Evolutionary conservation across 805 yeast species (phyloP), one percentile per base, ranked within the genome.

Genomic region (Blastobotrys mokoenaii): DNA sequence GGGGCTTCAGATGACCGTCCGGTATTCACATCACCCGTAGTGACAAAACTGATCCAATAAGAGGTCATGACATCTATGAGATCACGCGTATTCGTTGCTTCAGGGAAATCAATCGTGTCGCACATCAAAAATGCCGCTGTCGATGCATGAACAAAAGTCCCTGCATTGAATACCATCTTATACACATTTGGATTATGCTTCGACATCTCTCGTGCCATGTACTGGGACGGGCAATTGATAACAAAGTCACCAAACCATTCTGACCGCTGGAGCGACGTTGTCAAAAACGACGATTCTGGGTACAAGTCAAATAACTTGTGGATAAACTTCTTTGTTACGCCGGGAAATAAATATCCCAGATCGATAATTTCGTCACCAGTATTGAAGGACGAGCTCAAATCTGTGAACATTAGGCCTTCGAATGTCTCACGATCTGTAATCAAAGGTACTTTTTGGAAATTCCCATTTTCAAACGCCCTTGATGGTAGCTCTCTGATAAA

Each of bases 391-490:
- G 11, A 12, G 40, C n/a, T 27, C 9, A 22, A 42, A 38, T 18
- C 40, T 20, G 51, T 45, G 40, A 50, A 48, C 29, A 15, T 20
- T 6, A 20, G 16, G 3, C 51, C 53, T 34, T 50, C 53, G 32
- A 45, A 27, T 11, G 31, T 22, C 20, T 42, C 22, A 8, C 40
- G 44, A 9, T 22, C 39, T 10, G 43, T 36, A 27, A 50, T 43
- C 29, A 48, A 9, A 2, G 51, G 51, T 25, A 50, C 47, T 12
- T 38, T 30, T n/a, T 29, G 40, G 38, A 17, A 48, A 11, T 15
- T 37, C 20, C 53, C 53, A 22, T 22, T 4, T 16, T 20, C 17
- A 32, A 45, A 50, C 9, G 47, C 35, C 37, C 43, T 38, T 11
- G 40, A 16, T 6, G 42, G 43, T 5, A 17, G 27, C 8, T 30